These are phyloP conservation scores for Malus hybrid DNA, from an alignment of 331 rosid genomes.

Conservation along the genomic window DNA sequence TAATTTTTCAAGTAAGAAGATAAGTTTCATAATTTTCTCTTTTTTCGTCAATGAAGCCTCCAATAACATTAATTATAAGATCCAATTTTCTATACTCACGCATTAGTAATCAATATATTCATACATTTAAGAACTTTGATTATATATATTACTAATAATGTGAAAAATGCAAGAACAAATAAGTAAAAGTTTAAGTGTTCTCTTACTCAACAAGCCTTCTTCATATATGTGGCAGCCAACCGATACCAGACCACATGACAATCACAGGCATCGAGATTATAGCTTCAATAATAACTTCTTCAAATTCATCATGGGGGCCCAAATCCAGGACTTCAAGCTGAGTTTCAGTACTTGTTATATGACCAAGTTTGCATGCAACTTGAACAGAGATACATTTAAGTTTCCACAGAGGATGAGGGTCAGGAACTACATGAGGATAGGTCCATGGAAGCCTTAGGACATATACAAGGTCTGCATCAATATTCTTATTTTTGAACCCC, in stretches of 20 bases:
- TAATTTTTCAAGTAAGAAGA: background rate
- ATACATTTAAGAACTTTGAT: background rate
- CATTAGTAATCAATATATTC: constrained; percentile 7
- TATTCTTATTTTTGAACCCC: constrained; percentile 23
- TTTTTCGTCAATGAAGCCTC: background rate
- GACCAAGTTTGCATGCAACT: constrained; percentile 63
- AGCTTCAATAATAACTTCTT: constrained; percentile 78
- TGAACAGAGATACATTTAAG: constrained; percentile 62
- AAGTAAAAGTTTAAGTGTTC: background rate
- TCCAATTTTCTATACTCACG: background rate
- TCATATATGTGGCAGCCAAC: constrained; percentile 41
- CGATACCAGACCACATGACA: constrained; percentile 67
- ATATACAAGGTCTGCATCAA: constrained; percentile 29
- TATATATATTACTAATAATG: background rate
- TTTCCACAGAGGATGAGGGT: constrained; percentile 40
- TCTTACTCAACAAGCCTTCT: constrained; percentile 73
- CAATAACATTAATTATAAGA: background rate
- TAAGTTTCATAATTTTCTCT: background rate
- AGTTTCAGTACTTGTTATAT: constrained; percentile 31
- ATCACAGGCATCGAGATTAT: constrained; percentile 64
- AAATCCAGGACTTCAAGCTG: constrained; percentile 71
- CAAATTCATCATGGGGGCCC: constrained; percentile 66
- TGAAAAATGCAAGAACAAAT: background rate
- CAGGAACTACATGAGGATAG: constrained; percentile 29
- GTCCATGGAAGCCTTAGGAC: constrained; percentile 84